phyloP scores from a whole-genome alignment of 2,329 filamentous ascomycete species.

The Ophiocordyceps camponoti-floridani region DNA sequence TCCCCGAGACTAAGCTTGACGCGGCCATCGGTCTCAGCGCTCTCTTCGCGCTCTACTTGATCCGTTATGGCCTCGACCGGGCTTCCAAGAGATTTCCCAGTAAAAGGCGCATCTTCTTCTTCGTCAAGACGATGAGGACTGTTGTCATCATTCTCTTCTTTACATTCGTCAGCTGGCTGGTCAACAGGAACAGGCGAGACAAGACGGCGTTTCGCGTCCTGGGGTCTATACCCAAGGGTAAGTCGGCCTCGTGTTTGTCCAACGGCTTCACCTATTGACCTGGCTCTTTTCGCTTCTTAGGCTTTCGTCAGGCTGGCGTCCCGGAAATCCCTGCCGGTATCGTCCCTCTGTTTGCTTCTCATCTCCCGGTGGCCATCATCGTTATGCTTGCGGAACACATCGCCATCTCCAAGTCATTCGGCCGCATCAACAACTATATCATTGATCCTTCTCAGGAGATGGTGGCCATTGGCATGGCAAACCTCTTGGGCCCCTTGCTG shows the following conservation, averaged over 20 bases:
- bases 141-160: conserved; percentile 70
- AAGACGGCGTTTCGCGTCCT: conserved; percentile 46
- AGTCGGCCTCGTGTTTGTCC: conserved; percentile 1
- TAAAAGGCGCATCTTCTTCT: conserved; percentile 56
- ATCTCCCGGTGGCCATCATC: conserved; percentile 59
- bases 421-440: conserved; percentile 63
- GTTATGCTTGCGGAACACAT: conserved; percentile 70
- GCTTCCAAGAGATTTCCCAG: conserved; percentile 49
- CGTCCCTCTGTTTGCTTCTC: conserved; percentile 41
- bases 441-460: conserved; percentile 68
- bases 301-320: conserved; percentile 53
- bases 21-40: conserved; percentile 58
- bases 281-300: conserved; percentile 12
- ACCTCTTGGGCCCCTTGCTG: conserved; percentile 60
- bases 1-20: conserved; percentile 38
- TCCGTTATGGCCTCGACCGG: conserved; percentile 43
- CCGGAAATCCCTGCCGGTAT: conserved; percentile 43
- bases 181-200: conserved; percentile 40
- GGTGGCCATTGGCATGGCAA: conserved; percentile 59
- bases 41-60: conserved; percentile 47
- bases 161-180: conserved; percentile 56
- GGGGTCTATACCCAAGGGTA: conserved; percentile 50
- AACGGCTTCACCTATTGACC: neutral
- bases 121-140: conserved; percentile 59
- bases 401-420: conserved; percentile 68